Percentiles rank a stretch among this genome's conserved stretches.
phyloP scores from a whole-genome alignment of 345 rosid genomes.

The Alliaria petiolata region DNA sequence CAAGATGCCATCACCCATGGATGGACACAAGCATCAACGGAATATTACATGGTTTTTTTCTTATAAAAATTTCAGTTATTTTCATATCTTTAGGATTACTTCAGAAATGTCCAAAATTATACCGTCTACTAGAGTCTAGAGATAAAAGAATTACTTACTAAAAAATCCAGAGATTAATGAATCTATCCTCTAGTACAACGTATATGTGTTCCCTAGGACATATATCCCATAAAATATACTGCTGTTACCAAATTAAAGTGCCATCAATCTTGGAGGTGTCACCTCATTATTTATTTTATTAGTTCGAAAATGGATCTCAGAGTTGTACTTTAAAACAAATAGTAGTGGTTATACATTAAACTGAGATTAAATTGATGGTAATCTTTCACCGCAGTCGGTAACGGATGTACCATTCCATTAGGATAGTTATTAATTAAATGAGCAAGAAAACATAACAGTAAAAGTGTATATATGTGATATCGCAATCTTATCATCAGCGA shows the following conservation, averaged over 20 bases:
- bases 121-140: not conserved
- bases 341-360: not conserved
- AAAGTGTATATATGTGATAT: too few species aligned
- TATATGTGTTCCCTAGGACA: conserved; percentile 31
- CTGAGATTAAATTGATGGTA: not conserved
- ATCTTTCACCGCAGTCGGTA: not conserved
- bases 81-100: not conserved
- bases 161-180: not conserved
- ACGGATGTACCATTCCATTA: too few species aligned
- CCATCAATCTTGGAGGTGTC: conserved; percentile 21
- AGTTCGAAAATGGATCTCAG: not conserved
- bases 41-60: not conserved
- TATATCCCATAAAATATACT: conserved; percentile 15
- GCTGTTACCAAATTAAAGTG: not conserved
- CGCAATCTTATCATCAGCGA: too few species aligned
- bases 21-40: conserved; percentile 4
- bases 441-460: not conserved
- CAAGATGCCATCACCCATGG: not conserved
- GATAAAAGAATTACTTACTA: not conserved
- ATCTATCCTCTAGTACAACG: conserved; percentile 13
- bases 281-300: not conserved
- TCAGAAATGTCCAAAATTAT: not conserved
- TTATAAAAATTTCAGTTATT: not conserved
- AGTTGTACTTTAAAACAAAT: not conserved
- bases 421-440: not conserved